Conservation (phyloP, 768 basidiomycete species). For the Heimioporus sp. region DNA sequence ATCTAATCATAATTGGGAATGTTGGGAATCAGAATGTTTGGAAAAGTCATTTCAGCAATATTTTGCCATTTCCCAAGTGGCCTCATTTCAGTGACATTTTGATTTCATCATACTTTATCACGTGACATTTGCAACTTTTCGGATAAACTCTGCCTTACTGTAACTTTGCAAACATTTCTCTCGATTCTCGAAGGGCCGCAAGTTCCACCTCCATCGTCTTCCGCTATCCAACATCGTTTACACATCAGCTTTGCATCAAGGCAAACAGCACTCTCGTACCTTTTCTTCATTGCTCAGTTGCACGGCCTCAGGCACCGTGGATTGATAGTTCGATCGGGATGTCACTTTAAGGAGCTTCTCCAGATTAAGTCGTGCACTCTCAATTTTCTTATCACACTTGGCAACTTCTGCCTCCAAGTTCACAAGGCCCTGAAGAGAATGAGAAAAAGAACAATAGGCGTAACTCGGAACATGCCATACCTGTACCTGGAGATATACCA, state of each 20-base stretch:
- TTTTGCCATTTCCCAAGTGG: no score
- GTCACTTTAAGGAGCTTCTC: slow-evolving; percentile 77
- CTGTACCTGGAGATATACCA: slow-evolving; percentile 82
- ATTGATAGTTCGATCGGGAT: slow-evolving; percentile 72
- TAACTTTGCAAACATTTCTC: slow-evolving; percentile 71
- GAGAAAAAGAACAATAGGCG: neutral
- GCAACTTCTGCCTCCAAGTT: slow-evolving; percentile 85
- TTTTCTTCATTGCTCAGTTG: slow-evolving; percentile 48
- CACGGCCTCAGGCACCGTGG: slow-evolving; percentile 67
- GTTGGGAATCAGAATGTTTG: no score
- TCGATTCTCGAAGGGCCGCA: slow-evolving; percentile 64
- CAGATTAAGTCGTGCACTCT: slow-evolving; percentile 60
- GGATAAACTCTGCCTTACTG: no score
- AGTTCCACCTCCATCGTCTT: slow-evolving; percentile 81
- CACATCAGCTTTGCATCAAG: neutral
- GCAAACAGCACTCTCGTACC: slow-evolving; percentile 43
- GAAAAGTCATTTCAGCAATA: no score
- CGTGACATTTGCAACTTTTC: no score
- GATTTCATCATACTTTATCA: no score
- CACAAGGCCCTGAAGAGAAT: slow-evolving; percentile 68
- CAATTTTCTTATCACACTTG: slow-evolving; percentile 89
- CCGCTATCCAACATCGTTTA: slow-evolving; percentile 42
- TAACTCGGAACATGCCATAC: slow-evolving; percentile 40
- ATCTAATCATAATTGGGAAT: no score
- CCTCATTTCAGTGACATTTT: no score